Base-by-base conservation (phyloP, 1,139 yeast species). In the Pneumocystis murina region DNA sequence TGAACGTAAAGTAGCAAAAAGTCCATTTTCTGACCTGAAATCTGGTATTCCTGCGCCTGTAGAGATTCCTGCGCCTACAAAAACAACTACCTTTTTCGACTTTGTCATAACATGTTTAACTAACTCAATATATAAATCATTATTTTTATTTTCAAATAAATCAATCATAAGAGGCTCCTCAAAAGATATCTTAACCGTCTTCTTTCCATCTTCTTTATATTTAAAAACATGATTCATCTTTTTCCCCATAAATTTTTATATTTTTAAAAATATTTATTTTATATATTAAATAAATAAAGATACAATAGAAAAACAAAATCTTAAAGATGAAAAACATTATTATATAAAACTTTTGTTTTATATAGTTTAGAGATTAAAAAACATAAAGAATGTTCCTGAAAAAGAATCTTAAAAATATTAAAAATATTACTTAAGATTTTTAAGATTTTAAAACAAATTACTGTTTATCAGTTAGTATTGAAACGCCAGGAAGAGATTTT, bases 401-500 rank as follows among this genome's bases (percentile, higher is more conserved):
- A 33, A 33, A 33, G 35, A 7, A 33, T 7, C 8, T 33, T 33
- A 4, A 28, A 28, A 28, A 28, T 28, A 28, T n/a, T n/a, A n/a
- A n/a, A n/a, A 28, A 4, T 28, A 28, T 28, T 28, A 28, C 4
- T 28, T 28, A 4, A 28, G 2, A 28, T 3, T 3, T 28, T 28
- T 28, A 28, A 4, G 2, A 28, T 28, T 3, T 3, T 28, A 4
- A 28, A 28, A 28, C 4, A 28, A 4, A 28, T 28, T 28, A 28
- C 4, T 28, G 30, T 28, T 86, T 87, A 78, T 81, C 84, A 71
- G 94, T 84, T 72, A 90, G 84, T 76, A 92, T 94, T 75, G 82
- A 84, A 70, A 91, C 97, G 84, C 97, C 97, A 71, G 97, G 97
- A 74, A 91, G 84, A 71, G 82, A 94, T 84, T 91, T 91, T 80